These are phyloP conservation scores for Alternaria ethzedia DNA, from an alignment of 2,329 filamentous ascomycete genomes.

Conservation along the genomic window DNA sequence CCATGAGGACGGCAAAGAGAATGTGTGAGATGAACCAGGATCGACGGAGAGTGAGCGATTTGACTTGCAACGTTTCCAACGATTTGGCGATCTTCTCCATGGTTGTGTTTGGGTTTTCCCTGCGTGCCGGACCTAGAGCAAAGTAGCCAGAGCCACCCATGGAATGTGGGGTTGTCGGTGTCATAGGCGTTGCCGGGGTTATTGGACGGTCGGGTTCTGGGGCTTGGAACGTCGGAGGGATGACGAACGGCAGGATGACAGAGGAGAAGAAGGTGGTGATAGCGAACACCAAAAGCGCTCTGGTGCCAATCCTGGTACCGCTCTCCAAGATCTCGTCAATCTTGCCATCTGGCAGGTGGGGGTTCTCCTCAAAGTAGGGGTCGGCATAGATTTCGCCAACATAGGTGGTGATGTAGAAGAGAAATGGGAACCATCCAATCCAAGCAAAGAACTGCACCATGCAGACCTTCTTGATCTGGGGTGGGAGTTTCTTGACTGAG, in stretches of 20 bases:
- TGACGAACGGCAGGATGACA: slow-evolving; percentile 82
- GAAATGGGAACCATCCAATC: slow-evolving; percentile 94
- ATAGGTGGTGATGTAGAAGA: slow-evolving; percentile 95
- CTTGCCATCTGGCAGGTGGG: slow-evolving; percentile 76
- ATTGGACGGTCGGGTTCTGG: slow-evolving; percentile 48
- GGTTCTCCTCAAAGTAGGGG: slow-evolving; percentile 77
- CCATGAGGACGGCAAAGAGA: slow-evolving; percentile 83
- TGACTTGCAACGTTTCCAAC: slow-evolving; percentile 73
- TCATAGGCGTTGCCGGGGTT: slow-evolving; percentile 50
- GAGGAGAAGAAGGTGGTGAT: slow-evolving; percentile 83
- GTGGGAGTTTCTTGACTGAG: slow-evolving; percentile 78
- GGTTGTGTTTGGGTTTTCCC: slow-evolving; percentile 26
- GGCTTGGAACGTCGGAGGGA: slow-evolving; percentile 76
- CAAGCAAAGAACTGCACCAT: slow-evolving; percentile 71
- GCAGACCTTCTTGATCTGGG: slow-evolving; percentile 82
- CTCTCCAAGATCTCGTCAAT: slow-evolving; percentile 82
- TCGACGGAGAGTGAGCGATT: slow-evolving; percentile 82
- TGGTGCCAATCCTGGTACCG: slow-evolving; percentile 85
- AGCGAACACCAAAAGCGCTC: slow-evolving; percentile 87
- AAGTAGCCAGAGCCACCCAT: slow-evolving; percentile 45
- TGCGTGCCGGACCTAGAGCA: slow-evolving; percentile 31
- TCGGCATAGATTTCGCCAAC: slow-evolving; percentile 92
- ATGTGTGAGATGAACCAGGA: slow-evolving; percentile 86
- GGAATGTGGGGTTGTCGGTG: slow-evolving; percentile 41
- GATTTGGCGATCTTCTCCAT: slow-evolving; percentile 38